A percentile compares a stretch with the other conserved stretches of the same genome.
Evolutionary conservation across 2,329 filamentous ascomycete species (phyloP).

Genomic region (Didymella sp.): DNA sequence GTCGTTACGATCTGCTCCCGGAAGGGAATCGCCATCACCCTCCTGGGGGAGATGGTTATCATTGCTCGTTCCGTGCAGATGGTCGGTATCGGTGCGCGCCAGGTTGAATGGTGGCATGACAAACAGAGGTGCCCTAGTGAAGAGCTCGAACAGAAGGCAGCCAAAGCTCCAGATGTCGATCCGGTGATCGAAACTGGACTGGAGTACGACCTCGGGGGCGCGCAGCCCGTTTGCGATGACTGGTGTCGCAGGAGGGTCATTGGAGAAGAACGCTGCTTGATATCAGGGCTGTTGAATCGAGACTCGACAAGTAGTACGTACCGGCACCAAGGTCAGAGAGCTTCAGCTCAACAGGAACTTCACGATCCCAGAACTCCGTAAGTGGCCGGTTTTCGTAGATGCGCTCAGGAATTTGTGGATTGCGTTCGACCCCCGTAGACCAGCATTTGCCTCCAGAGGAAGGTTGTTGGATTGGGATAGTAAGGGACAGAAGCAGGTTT

Average conservation of each 20-base stretch:
- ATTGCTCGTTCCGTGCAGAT: conserved; percentile 18
- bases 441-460: conserved; percentile 13
- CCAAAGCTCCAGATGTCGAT: conserved; percentile 10
- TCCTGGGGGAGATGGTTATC: conserved; percentile 15
- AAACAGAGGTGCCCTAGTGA: conserved; percentile 12
- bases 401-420: conserved; percentile 14
- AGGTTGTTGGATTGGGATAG: conserved; percentile 11
- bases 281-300: conserved; percentile 9
- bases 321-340: conserved; percentile 15
- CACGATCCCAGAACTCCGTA: conserved; percentile 16
- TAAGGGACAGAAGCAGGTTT: conserved; percentile 18
- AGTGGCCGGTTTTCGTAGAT: conserved; percentile 17
- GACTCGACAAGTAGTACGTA: conserved; percentile 13
- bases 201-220: conserved; percentile 8
- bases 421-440: conserved; percentile 11
- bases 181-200: conserved; percentile 3
- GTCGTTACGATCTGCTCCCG: conserved; percentile 14
- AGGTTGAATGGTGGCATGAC: conserved; percentile 14
- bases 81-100: conserved; percentile 13
- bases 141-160: conserved; percentile 5
- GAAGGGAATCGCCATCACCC: conserved; percentile 15
- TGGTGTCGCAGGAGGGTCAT: conserved; percentile 10
- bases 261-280: conserved; percentile 12
- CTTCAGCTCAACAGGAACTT: conserved; percentile 3
- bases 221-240: conserved; percentile 11